phyloP scores from a whole-genome alignment of 2,329 filamentous ascomycete genomes.

The Epichloe gansuensis region DNA sequence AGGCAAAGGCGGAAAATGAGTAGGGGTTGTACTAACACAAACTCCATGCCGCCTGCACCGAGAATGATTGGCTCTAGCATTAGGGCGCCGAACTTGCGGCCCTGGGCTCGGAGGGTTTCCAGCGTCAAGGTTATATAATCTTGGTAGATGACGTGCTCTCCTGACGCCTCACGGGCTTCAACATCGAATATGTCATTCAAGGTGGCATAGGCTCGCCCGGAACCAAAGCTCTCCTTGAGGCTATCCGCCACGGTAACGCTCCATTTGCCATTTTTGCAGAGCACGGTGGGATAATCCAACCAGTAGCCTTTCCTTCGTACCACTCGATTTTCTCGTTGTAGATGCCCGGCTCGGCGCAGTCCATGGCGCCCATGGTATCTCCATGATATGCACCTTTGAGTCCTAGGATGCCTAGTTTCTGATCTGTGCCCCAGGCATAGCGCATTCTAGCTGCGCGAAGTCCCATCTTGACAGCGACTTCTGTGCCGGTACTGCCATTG shows the following conservation, averaged over 20 bases:
- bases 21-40: constrained; percentile 44
- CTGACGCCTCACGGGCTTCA: constrained; percentile 29
- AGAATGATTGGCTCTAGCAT: constrained; percentile 73
- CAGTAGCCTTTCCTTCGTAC: constrained; percentile 68
- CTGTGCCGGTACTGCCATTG: constrained; percentile 71
- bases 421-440: constrained; percentile 50
- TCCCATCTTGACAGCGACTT: constrained; percentile 79
- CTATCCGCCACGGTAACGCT: constrained; percentile 42
- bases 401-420: constrained; percentile 56
- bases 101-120: constrained; percentile 37
- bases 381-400: constrained; percentile 76
- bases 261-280: constrained; percentile 57
- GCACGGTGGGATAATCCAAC: constrained; percentile 67
- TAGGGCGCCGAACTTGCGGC: constrained; percentile 60
- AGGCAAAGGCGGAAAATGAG: neutral
- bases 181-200: constrained; percentile 51
- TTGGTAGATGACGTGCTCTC: constrained; percentile 41
- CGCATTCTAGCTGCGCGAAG: constrained; percentile 54
- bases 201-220: constrained; percentile 30
- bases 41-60: constrained; percentile 73
- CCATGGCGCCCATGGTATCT: constrained; percentile 83
- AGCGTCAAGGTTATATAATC: constrained; percentile 46
- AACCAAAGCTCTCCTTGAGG: constrained; percentile 33
- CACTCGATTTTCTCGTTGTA: constrained; percentile 79
- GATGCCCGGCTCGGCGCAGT: constrained; percentile 63